Base-by-base conservation (phyloP, 1,139 yeast species). In the Taphrina communis region DNA sequence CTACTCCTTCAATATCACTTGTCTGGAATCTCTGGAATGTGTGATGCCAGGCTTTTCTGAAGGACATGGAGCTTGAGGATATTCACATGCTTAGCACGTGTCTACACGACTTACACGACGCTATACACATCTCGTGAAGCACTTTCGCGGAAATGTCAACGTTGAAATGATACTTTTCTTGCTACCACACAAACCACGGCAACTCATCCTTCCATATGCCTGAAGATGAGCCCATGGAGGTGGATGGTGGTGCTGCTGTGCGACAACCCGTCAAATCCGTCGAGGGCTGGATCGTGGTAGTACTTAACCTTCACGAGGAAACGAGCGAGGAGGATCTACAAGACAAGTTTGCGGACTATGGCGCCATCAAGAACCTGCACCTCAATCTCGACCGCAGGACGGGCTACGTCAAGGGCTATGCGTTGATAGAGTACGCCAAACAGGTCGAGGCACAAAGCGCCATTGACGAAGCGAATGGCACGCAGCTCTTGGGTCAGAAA, bases 401-500 rank as follows among this genome's bases (percentile, higher is more conserved):
- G 1, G 85, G 84, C 6, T 81, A 78, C 69, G 82, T 77, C 35
- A 80, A 79, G 72, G 83, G 84, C 0, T 82, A 82, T 70, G 84
- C 82, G 1, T 73, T 82, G 41, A 71, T 81, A 6, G 83, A 82
- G 71, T 82, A 77, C 71, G 73, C 71, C 6, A 73, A 73, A 0
- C 62, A 74, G 6, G 78, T 74, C 6, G 82, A 80, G 48, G 83
- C 83, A 0, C 71, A 74, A 36, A 71, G 71, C 6, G 82, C 83
- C 0, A 75, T 81, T 2, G 62, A 68, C 1, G 77, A 75, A 9
- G 78, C 76, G 0, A 72, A 77, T 19, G 79, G 80, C 1, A 74
- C 75, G 12, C 78, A 77, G 60, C 71, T 81, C 1, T 71, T 81
- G 39, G 84, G 80, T 3, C 74, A 74, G 14, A 61, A 44, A 6